Conservation (phyloP, 345 rosid species). For the Syzygium grande region DNA sequence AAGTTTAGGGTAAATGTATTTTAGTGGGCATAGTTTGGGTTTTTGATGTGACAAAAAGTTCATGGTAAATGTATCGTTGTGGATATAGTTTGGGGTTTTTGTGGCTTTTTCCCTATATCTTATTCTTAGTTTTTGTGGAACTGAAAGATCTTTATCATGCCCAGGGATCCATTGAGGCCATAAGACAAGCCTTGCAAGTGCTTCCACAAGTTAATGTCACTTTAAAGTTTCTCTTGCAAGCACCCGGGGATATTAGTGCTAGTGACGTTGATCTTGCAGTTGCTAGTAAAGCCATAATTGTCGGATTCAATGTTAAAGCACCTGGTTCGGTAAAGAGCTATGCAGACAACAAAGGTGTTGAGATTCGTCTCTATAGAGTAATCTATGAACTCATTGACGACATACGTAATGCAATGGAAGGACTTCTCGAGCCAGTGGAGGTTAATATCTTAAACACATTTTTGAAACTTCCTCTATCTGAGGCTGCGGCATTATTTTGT, state of each 20-base stretch:
- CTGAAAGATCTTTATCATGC: slow-evolving; percentile 9
- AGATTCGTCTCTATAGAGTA: slow-evolving; percentile 81
- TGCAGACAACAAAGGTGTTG: slow-evolving; percentile 89
- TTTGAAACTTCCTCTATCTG: background rate
- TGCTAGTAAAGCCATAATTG: slow-evolving; percentile 77
- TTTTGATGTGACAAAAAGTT: too few species aligned
- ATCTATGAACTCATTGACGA: slow-evolving; percentile 96
- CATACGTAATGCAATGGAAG: slow-evolving; percentile 95
- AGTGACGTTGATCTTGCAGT: slow-evolving; percentile 94
- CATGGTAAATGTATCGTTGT: too few species aligned
- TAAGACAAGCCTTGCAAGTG: slow-evolving; percentile 83
- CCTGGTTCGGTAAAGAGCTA: slow-evolving; percentile 71
- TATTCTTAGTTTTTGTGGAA: background rate
- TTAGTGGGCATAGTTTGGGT: too few species aligned
- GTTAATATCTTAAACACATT: slow-evolving; percentile 22
- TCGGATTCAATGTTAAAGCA: slow-evolving; percentile 83
- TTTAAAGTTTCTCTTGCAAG: slow-evolving; percentile 84
- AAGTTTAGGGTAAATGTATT: too few species aligned
- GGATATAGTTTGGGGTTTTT: too few species aligned
- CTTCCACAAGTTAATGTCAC: slow-evolving; percentile 91
- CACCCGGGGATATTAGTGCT: slow-evolving; percentile 80
- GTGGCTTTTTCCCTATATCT: too few species aligned
- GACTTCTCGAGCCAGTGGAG: slow-evolving; percentile 88
- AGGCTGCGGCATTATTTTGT: background rate
- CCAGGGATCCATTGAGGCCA: slow-evolving; percentile 96